Base-by-base conservation (phyloP, 2,329 filamentous ascomycete genomes). In the Aspergillus piperis region DNA sequence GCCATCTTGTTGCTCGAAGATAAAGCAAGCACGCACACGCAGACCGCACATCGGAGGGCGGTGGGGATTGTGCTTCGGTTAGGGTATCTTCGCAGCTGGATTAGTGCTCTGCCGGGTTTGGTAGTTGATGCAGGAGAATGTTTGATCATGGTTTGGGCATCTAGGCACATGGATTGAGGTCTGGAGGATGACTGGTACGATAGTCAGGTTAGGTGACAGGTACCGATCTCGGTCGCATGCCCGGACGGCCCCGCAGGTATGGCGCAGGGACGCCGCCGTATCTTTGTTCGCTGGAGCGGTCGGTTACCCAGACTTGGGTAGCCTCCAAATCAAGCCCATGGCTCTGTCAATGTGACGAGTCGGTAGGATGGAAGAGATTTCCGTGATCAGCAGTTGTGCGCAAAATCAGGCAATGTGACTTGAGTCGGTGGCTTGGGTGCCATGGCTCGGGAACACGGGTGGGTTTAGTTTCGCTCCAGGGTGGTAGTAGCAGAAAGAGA, bases 101-200 rank as follows among this genome's bases (percentile, higher is more conserved):
- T 21, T 15, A 44, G 21, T 44, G 41, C 41, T 44, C 41, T 44
- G 41, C 41, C 5, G 19, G 41, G 11, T 23, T 15, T 44, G 41
- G 21, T 23, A 19, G 13, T 21, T 15, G 19, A 15, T 21, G 41
- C 41, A 23, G 19, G 41, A 11, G 21, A 27, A 27, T 49, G 23
- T 27, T 49, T 49, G 44, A 8, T 23, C 10, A 15, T 27, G 44
- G 5, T 19, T 54, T 25, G 17, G 52, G 38, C 36, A 27, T 32
- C 10, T 7, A 30, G 38, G 38, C 52, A 54, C 52, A 54, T 54
- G 52, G 51, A 42, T 17, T 17, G 21, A 27, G 44, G 36, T 30
- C 30, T 23, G 27, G 27, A 51, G 49, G 32, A 25, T 55, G 53
- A 55, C 53, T 55, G 53, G 53, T 55, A 44, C 11, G 25, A 8